Base-by-base conservation (phyloP, 129 eudicot genomes). In the Arctium lappa region DNA sequence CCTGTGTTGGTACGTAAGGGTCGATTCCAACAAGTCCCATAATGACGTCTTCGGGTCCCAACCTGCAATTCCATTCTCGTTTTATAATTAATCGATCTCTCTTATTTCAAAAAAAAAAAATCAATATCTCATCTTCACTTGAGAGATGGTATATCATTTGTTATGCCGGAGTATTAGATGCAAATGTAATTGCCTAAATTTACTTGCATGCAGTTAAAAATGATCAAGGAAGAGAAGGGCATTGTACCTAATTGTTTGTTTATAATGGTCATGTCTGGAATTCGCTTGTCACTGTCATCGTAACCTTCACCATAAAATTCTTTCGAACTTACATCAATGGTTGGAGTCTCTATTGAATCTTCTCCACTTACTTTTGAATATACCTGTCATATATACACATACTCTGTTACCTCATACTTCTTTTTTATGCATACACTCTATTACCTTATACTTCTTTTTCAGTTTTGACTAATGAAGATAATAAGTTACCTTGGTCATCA, bases 1-100 rank as follows among this genome's bases (percentile, higher is more conserved):
- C 93, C 93, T 91, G 92, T 94, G 98, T 80, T 94, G 98, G 83
- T 94, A 94, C n/a, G 98, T 94, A 65, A 94, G 97, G 66, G 97
- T 94, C 9, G 98, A 94, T 65, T 94, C 98, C 16, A 94, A 94
- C 97, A 94, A 91, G 79, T 94, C 98, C 96, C 96, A 94, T 3
- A 94, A 92, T 31, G 98, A 94, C 68, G 98, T 94, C 87, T 94
- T 91, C 10, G 98, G 98, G 56, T 92, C 89, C 98, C 98, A 94
- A 53, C 94, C 98, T 94, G 88, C 65, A 82, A 72, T 8, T 15
- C 48, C 83, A 44, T 60, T 39, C 44, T 22, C 27, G 27, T 22
- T 22, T 22, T 22, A 22, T 22, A 22, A 22, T 22, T 22, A 22
- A 22, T 22, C 27, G 27, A 22, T 22, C 27, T 22, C 27, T 22